Evolutionary conservation across 192 early-diverging fungal genomes (phyloP), one percentile per base, ranked within the genome.

Genomic region (Backusella psychrophila): DNA sequence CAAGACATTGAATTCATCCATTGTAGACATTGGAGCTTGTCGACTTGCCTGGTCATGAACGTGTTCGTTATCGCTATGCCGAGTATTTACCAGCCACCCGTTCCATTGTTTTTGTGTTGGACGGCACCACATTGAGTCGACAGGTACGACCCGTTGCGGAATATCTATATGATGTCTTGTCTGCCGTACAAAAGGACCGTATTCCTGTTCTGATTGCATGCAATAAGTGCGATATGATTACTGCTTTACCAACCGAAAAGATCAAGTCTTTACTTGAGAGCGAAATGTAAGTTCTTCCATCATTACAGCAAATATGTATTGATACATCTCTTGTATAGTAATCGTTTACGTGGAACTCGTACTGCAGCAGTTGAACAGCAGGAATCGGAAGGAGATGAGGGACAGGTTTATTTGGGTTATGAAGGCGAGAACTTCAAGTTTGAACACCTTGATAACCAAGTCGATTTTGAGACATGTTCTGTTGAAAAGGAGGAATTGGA

Each of bases 31-130:
- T 90, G 15, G 88, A 90, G 39, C 69, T 95, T 33, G 91, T 97
- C 12, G 96, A 97, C 80, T 79, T 97, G 26, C 96, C 96, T 9
- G 96, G 96, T n/a, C 95, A 96, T 78, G 91, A 93, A 75, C 93
- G 92, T 70, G 86, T 94, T 21, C 86, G 93, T 6, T 93, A 91
- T 83, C 89, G 90, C 69, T 90, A 90, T 38, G 80, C 89, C 63
- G 91, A 95, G 46, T 92, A 90, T 78, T 78, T 93, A 70, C 85
- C 90, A 1, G 83, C 90, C 19, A 87, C 94, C 1, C 86, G 87
- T 34, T 90, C 88, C 26, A 80, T 96, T 42, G 81, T 96, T 14
- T 96, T 95, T 85, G 85, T 96, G 5, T 82, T 97, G 1, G 95
- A 97, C 77, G 89, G 90, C 72, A 85, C 90, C 3, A 89, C 89